Evolutionary conservation across 2,329 filamentous ascomycete genomes (phyloP).

Genomic region (Sporothrix brunneoviolacea): DNA sequence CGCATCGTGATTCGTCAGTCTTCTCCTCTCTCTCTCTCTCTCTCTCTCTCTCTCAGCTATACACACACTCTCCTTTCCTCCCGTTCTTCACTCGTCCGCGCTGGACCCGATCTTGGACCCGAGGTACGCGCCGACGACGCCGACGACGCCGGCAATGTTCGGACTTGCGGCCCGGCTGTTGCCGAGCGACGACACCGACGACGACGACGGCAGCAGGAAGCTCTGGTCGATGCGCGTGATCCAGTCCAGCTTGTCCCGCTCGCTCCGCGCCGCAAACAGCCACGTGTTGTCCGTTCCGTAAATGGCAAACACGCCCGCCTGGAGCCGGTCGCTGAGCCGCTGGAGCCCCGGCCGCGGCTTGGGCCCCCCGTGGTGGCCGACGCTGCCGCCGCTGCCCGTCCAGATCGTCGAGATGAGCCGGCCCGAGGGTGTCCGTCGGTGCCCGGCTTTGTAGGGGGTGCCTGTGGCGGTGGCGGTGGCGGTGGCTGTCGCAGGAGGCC

Average conservation of each 20-base stretch:
- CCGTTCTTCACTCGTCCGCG: background rate
- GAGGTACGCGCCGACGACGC: constrained; percentile 8
- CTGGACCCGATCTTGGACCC: constrained; percentile 6
- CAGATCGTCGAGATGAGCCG: constrained; percentile 50
- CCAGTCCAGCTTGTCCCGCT: constrained; percentile 94
- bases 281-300: constrained; percentile 94
- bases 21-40: background rate
- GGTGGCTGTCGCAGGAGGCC: too few species aligned
- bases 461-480: background rate
- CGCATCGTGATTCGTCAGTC: constrained; percentile 2
- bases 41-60: too few species aligned
- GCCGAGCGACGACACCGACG: constrained; percentile 35
- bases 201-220: constrained; percentile 31
- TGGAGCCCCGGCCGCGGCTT: constrained; percentile 40
- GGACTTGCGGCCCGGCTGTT: constrained; percentile 34
- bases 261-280: constrained; percentile 82
- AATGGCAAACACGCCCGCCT: constrained; percentile 80
- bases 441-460: constrained; percentile 23
- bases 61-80: too few species aligned
- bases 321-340: constrained; percentile 50
- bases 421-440: constrained; percentile 43
- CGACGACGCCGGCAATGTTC: constrained; percentile 1
- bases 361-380: constrained; percentile 13
- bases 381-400: constrained; percentile 37
- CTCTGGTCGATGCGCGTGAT: constrained; percentile 91